Base-by-base conservation (phyloP, 495 filamentous ascomycete genomes). In the Tuber aestivum region DNA sequence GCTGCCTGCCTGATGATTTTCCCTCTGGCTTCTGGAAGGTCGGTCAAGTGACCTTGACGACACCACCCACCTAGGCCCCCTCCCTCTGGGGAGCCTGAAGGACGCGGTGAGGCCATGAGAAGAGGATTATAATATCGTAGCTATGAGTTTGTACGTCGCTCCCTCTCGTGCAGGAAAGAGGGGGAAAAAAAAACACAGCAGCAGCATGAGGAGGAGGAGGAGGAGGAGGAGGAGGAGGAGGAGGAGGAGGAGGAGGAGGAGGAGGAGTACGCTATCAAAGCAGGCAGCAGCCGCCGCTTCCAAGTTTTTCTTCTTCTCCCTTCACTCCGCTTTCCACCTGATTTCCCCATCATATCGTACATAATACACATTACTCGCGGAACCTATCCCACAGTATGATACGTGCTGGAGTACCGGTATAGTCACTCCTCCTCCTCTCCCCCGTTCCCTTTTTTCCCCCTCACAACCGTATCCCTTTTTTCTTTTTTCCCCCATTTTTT, bases 41-140 rank as follows among this genome's bases (percentile, higher is more conserved):
- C 74, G 76, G 77, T 79, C 78, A 79, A 79, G 78, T 79, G 78
- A 79, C 78, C 76, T 69, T 72, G 72, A 65, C 70, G 75, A 77
- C 76, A 79, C 78, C 78, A 70, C 76, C 78, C 78, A 70, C 76
- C 75, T 16, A 18, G 32, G 14, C 56, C 27, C 27, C 27, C 27
- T 20, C 56, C 56, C 56, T 61, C 56, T 16, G 6, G 6, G 32
- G 56, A 65, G 56, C 56, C 56, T 65, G 27, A 65, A 65, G 56
- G 56, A 65, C 27, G 27, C 56, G 56, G 56, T 65, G 56, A 65
- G 27, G 35, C 3, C 3, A 14, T 12, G 27, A 27, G 10, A 27
- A 27, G 27, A 27, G 14, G 20, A 23, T 0, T 6, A 23, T 21
- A 23, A 48, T 20, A 48, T 21, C 20, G 6, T n/a, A 3, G 23